Conservation (phyloP, 164 flowering plant species). For the Cinnamomum micranthum region DNA sequence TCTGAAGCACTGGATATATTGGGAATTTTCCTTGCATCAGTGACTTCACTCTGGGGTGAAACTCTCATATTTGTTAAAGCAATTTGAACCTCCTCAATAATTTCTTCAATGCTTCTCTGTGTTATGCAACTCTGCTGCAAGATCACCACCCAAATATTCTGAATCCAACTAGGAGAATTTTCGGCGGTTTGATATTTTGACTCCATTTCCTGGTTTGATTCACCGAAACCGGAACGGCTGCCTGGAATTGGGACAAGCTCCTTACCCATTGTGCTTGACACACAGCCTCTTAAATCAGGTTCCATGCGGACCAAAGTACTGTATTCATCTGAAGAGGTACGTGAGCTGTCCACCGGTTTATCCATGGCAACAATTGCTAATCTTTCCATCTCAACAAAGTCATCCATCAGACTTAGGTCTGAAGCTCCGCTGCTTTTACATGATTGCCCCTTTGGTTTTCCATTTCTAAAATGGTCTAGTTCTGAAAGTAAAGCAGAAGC, state of each 20-base stretch:
- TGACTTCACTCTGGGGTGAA: conserved; percentile 15
- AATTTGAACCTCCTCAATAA: conserved; percentile 55
- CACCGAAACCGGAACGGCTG: conserved; percentile 13
- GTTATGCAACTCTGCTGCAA: conserved; percentile 47
- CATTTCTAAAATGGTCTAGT: conserved; percentile 41
- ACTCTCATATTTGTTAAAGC: conserved; percentile 29
- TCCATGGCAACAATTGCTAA: conserved; percentile 67
- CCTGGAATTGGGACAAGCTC: conserved; percentile 50
- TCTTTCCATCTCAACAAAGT: conserved; percentile 85
- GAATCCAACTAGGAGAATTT: conserved; percentile 58
- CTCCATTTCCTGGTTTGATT: conserved; percentile 12
- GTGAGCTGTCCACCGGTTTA: conserved; percentile 21
- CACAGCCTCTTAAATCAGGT: conserved; percentile 4
- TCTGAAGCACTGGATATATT: conserved; percentile 17
- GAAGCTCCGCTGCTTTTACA: conserved; percentile 33
- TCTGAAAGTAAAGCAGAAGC: conserved; percentile 48
- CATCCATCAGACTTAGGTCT: conserved; percentile 78
- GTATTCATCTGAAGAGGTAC: conserved; percentile 14
- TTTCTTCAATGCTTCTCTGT: conserved; percentile 44
- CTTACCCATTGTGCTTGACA: conserved; percentile 29
- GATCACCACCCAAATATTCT: conserved; percentile 45
- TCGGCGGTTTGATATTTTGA: conserved; percentile 15
- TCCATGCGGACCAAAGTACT: conserved; percentile 9
- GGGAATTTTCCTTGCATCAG: conserved; percentile 16
- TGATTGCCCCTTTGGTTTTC: conserved; percentile 30